Evolutionary conservation across 2,329 filamentous ascomycete genomes (phyloP), one percentile per base, ranked within the genome.

Genomic region (Cladophialophora yegresii): DNA sequence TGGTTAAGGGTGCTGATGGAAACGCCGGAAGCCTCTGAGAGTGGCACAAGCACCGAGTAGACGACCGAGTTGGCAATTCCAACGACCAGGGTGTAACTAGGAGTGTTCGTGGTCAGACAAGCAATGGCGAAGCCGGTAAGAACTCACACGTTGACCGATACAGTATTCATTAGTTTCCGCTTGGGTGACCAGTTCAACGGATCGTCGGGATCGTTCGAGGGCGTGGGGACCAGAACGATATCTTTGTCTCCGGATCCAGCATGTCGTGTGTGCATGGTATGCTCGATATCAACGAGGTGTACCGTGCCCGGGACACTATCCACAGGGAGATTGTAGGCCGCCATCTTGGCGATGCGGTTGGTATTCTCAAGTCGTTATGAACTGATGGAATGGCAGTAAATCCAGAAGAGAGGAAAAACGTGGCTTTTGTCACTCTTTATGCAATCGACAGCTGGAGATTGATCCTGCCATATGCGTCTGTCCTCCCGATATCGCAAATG

Each of bases 1-100:
- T 78, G 75, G 64, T 82, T 82, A 13, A 83, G 68, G 43, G 80
- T 77, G 7, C 70, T 72, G 16, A 82, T 69, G 0, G 76, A 80
- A 4, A 83, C 69, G 1, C 76, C 77, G 0, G 79, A 79, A 2
- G 76, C 77, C 58, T 79, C 71, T 6, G 77, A 78, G 12, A 83
- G 75, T 3, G 74, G 74, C 0, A 72, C 69, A 20, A 76, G 70
- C n/a, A 77, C 70, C 1, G 75, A 76, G 62, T 76, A 76, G 10
- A 76, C 72, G 3, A 73, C 69, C 1, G 75, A 71, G 1, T 70
- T 69, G 0, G 73, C 69, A 50, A 76, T 74, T 7, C 75, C 75
- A n/a, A 74, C 69, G 9, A 71, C 69, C 7, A 76, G 67, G 1
- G 72, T 74, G 62, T 76, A 77, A 5, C 77, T 80, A 45, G 22